These are phyloP conservation scores for Pharus latifolius DNA, from an alignment of 176 grass and related monocot species.

Conservation along the genomic window DNA sequence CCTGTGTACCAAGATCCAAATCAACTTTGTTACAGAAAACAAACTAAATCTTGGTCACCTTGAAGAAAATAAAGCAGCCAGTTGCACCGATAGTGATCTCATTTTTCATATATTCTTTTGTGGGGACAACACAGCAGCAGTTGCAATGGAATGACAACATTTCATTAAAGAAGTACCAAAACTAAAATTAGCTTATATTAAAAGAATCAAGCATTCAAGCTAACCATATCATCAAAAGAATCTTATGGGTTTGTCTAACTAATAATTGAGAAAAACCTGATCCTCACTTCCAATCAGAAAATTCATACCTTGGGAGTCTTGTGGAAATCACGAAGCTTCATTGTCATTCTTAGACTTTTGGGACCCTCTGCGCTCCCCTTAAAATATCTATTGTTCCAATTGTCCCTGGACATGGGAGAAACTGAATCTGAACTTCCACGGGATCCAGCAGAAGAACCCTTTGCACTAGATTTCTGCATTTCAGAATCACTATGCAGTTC, in stretches of 20 bases:
- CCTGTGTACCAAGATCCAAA: slow-evolving; percentile 17
- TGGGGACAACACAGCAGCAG: not conserved
- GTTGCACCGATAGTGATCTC: not conserved
- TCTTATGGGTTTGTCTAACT: not conserved
- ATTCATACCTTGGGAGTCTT: slow-evolving; percentile 63
- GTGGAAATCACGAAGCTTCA: slow-evolving; percentile 81
- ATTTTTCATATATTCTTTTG: not conserved
- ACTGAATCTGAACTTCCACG: slow-evolving; percentile 68
- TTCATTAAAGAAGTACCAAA: too few relatives aligned
- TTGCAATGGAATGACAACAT: too few relatives aligned
- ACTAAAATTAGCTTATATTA: not conserved
- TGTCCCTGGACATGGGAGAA: slow-evolving; percentile 62
- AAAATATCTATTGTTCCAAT: slow-evolving; percentile 43
- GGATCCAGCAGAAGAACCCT: slow-evolving; percentile 46
- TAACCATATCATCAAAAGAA: not conserved
- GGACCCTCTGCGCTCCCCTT: slow-evolving; percentile 59
- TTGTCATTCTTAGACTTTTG: slow-evolving; percentile 71
- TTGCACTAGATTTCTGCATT: slow-evolving; percentile 37
- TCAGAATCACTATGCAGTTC: slow-evolving; percentile 41
- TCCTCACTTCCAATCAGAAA: not conserved
- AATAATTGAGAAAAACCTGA: not conserved
- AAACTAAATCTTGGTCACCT: not conserved
- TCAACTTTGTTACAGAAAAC: not conserved
- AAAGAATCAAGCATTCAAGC: slow-evolving; percentile 5
- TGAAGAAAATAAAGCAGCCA: not conserved